phyloP scores from a whole-genome alignment of 1,139 yeast species.

The Taphrina confusa region DNA sequence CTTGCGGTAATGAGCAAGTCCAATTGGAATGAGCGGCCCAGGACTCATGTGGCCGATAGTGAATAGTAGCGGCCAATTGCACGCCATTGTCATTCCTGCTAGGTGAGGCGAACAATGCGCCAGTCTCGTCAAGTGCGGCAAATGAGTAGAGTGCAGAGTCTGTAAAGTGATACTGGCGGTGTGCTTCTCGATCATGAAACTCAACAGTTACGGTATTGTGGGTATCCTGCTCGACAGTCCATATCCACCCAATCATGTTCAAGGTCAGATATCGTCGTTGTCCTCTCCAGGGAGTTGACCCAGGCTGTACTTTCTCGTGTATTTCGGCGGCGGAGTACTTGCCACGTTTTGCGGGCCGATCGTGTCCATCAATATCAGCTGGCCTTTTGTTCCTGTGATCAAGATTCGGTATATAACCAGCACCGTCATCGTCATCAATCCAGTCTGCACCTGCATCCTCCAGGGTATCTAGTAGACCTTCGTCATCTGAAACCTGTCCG shows the following conservation, averaged over 20 bases:
- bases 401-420: constrained; percentile 50
- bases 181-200: constrained; percentile 78
- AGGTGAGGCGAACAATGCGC: constrained; percentile 40
- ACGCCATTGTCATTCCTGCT: constrained; percentile 21
- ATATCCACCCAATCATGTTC: constrained; percentile 77
- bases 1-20: constrained; percentile 46
- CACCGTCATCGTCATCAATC: constrained; percentile 61
- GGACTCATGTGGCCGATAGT: constrained; percentile 52
- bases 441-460: constrained; percentile 46
- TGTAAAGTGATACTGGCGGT: constrained; percentile 81
- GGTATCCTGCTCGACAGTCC: constrained; percentile 67
- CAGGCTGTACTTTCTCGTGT: constrained; percentile 62
- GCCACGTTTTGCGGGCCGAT: constrained; percentile 10
- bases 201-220: constrained; percentile 77
- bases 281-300: constrained; percentile 79
- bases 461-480: constrained; percentile 40
- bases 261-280: constrained; percentile 66
- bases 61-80: constrained; percentile 44
- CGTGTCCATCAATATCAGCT: neutral
- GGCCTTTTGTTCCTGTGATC: constrained; percentile 24
- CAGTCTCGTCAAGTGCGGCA: constrained; percentile 61
- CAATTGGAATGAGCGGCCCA: constrained; percentile 44
- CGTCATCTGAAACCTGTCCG: constrained; percentile 42
- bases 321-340: constrained; percentile 25
- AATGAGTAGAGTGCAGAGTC: constrained; percentile 70